Conservation (phyloP, 768 basidiomycete species). For the Pleurotus tuber-regium region DNA sequence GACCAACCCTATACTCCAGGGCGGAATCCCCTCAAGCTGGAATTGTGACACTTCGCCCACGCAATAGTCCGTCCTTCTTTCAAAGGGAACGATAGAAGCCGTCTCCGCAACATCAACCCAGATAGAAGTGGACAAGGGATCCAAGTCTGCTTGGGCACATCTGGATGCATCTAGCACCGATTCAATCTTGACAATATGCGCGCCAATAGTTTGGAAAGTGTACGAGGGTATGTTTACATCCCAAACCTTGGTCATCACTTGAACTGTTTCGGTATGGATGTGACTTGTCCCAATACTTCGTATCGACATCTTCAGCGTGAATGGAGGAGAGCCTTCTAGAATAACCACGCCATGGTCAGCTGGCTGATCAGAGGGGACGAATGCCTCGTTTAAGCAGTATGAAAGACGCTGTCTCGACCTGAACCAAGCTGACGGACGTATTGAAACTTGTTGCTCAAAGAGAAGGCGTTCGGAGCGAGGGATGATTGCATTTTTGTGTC, state of each 20-base stretch:
- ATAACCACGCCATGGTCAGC: constrained; percentile 60
- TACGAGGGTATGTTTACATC: constrained; percentile 68
- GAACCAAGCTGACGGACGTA: constrained; percentile 81
- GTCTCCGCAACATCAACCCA: constrained; percentile 97
- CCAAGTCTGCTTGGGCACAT: constrained; percentile 73
- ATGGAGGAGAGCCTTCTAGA: constrained; percentile 85
- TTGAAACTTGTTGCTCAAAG: constrained; percentile 84
- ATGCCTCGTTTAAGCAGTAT: constrained; percentile 72
- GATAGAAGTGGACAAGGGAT: constrained; percentile 57
- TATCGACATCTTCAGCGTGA: constrained; percentile 71
- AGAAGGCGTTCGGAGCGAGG: constrained; percentile 67
- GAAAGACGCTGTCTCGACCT: constrained; percentile 60
- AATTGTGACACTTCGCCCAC: constrained; percentile 89
- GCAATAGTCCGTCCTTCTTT: constrained; percentile 78
- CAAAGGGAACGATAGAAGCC: constrained; percentile 86
- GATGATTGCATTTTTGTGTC: constrained; percentile 59
- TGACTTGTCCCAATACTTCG: constrained; percentile 75
- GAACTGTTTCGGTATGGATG: constrained; percentile 54
- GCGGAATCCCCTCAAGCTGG: constrained; percentile 90
- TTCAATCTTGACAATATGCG: constrained; percentile 77
- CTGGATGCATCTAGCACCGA: constrained; percentile 76
- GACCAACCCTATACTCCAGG: constrained; percentile 84
- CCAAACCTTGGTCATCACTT: constrained; percentile 56
- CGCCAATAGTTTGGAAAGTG: constrained; percentile 74
- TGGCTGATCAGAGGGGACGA: constrained; percentile 51